Conservation (phyloP, 2,329 filamentous ascomycete genomes). For the Trichoderma sp. region DNA sequence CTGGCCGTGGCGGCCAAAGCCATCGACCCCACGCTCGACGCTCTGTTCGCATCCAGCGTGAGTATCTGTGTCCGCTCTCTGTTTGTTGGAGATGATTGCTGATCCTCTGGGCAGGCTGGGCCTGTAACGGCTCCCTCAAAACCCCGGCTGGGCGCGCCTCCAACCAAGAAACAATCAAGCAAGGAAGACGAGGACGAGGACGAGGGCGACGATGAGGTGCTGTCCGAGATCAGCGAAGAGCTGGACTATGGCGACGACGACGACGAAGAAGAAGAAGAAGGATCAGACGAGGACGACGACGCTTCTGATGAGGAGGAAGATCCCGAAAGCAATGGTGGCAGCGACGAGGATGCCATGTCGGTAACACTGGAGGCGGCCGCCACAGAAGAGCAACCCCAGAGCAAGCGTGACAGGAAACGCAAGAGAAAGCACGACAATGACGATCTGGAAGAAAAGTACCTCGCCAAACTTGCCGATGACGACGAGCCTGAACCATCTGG, state of each 20-base stretch:
- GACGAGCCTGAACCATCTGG: constrained; percentile 58
- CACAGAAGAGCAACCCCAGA: constrained; percentile 47
- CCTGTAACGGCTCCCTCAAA: constrained; percentile 52
- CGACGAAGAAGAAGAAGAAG: constrained; percentile 36
- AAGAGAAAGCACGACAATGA: constrained; percentile 70
- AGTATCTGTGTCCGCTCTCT: constrained; percentile 41
- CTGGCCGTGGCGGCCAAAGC: constrained; percentile 54
- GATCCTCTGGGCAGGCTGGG: constrained; percentile 48
- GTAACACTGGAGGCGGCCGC: constrained; percentile 40
- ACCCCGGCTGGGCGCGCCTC: constrained; percentile 48
- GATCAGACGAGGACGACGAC: constrained; percentile 33
- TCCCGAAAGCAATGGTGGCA: constrained; percentile 31
- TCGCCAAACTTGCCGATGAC: constrained; percentile 64
- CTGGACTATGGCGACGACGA: constrained; percentile 41
- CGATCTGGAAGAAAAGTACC: constrained; percentile 70
- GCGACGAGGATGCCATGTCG: constrained; percentile 32
- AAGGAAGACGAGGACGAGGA: constrained; percentile 38
- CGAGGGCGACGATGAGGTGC: constrained; percentile 40
- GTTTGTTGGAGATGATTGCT: neutral
- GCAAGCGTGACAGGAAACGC: constrained; percentile 58
- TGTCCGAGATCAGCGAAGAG: constrained; percentile 41
- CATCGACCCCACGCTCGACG: constrained; percentile 69
- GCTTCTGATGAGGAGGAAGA: neutral
- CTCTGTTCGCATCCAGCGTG: constrained; percentile 74
- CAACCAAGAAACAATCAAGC: constrained; percentile 38